Base-by-base conservation (phyloP, 2,329 filamentous ascomycete genomes). In the Cephalotrichum gorgonifer region DNA sequence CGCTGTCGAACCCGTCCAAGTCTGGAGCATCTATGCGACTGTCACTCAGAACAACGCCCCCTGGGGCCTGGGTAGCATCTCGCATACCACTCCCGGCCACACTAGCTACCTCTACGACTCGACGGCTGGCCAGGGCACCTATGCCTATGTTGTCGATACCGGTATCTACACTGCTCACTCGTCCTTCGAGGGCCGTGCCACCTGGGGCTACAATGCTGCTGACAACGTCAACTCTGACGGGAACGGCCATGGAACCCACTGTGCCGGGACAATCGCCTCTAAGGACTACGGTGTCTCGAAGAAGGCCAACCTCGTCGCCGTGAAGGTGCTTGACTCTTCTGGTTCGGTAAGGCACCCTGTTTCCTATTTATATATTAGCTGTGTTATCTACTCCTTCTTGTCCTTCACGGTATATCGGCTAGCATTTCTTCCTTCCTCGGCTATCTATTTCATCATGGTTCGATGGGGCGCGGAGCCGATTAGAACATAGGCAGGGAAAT, bases 251-350 rank as follows among this genome's bases (percentile, higher is more conserved):
- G 71, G 69, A 42, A 72, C 71, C 6, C 64, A 68, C 43, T 60
- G 64, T 28, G 57, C 65, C 11, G 64, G 62, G n/a, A 67, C 60
- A 23, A 64, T 65, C 27, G 64, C 53, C 25, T 62, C 63, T 14
- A 57, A 55, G 51, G 64, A 60, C 23, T 66, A 63, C 45, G 64
- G 64, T 49, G 30, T 33, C 6, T 98, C 64, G 91, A 98, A 98
- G 85, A 96, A 97, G 81, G 93, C 94, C 64, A 83, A 87, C 60
- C 76, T 98, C 68, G 90, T 94, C 63, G 93, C 93, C 56, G 90
- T 98, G 76, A 98, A 98, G 84, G 93, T 98, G 38, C 86, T 98
- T 59, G 83, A 86, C 66, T 96, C 91, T 60, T 97, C 95, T 70
- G 93, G 93, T 61, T 96, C 91, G 45, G 30, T 11, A 11, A 31